Percentiles rank a stretch among this genome's conserved stretches.
Evolutionary conservation across 208 protist genomes (phyloP).

Genomic region (Crithidia expoeki): DNA sequence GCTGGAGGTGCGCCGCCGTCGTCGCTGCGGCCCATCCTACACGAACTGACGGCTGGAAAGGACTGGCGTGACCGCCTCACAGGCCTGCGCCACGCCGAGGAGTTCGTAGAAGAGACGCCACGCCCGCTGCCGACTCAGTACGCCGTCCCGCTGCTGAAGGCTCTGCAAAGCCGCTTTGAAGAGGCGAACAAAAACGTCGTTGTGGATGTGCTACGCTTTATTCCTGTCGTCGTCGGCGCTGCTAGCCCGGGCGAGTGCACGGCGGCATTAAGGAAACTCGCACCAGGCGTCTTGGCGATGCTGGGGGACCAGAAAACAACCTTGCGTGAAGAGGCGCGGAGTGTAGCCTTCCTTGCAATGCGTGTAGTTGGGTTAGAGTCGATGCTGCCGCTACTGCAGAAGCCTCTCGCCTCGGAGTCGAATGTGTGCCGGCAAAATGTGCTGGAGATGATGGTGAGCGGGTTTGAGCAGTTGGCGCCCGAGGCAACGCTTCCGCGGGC

Average conservation of each 20-base stretch:
- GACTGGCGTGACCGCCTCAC: slow-evolving; percentile 84
- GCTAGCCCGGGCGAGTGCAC: slow-evolving; percentile 45
- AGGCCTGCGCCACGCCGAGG: slow-evolving; percentile 66
- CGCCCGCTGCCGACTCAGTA: slow-evolving; percentile 41
- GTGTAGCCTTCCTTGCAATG: slow-evolving; percentile 59
- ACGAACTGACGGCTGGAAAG: slow-evolving; percentile 56
- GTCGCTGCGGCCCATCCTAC: slow-evolving; percentile 43
- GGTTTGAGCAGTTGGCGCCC: slow-evolving; percentile 56
- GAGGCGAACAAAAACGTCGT: slow-evolving; percentile 91
- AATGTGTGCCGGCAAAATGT: slow-evolving; percentile 72
- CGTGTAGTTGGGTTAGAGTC: slow-evolving; percentile 66
- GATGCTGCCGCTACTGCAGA: slow-evolving; percentile 68
- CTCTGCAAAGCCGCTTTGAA: slow-evolving; percentile 70
- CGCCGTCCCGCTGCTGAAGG: slow-evolving; percentile 56
- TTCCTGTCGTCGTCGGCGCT: slow-evolving; percentile 62
- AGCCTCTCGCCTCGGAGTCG: slow-evolving; percentile 78
- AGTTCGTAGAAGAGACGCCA: slow-evolving; percentile 46
- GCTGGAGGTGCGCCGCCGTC: slow-evolving; percentile 11
- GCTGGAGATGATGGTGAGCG: slow-evolving; percentile 73
- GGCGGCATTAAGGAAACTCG: slow-evolving; percentile 46
- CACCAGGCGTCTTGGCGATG: slow-evolving; percentile 70
- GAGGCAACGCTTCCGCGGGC: slow-evolving; percentile 49
- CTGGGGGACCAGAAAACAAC: slow-evolving; percentile 82
- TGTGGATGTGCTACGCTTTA: slow-evolving; percentile 79
- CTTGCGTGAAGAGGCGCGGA: slow-evolving; percentile 78